These are phyloP conservation scores for Globisporangium cederbergense DNA, from an alignment of 352 stramenopile genomes.

Conservation along the genomic window DNA sequence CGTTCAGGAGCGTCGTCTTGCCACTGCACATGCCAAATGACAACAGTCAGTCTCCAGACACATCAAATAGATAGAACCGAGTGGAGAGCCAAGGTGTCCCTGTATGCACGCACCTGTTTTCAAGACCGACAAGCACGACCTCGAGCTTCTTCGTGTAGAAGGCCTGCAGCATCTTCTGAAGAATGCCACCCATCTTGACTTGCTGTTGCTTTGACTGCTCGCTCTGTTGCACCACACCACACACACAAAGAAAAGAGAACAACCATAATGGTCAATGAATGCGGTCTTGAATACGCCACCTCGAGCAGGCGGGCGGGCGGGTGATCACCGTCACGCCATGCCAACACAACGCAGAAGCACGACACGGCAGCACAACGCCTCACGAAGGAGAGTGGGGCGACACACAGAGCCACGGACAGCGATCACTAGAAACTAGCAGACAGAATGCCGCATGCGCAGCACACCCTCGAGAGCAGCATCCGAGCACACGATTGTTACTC, in stretches of 20 bases:
- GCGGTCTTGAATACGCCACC: too few relatives aligned
- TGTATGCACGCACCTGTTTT: constrained; percentile 83
- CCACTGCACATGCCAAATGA: constrained; percentile 54
- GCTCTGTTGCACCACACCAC: neutral
- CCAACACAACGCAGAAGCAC: neutral
- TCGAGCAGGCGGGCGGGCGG: neutral
- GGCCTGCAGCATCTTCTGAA: constrained; percentile 93
- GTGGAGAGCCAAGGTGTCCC: neutral
- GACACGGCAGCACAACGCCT: too few relatives aligned
- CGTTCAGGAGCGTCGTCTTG: constrained; percentile 96
- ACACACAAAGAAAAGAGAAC: neutral
- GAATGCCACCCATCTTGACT: constrained; percentile 87
- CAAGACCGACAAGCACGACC: constrained; percentile 96
- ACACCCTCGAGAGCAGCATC: neutral
- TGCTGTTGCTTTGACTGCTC: neutral
- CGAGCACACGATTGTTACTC: neutral
- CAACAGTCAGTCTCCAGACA: neutral
- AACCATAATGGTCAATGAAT: neutral
- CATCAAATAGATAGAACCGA: too few relatives aligned
- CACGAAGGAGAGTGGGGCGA: neutral
- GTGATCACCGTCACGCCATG: neutral
- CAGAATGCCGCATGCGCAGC: neutral
- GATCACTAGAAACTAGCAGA: too few relatives aligned
- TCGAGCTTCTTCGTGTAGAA: constrained; percentile 98
- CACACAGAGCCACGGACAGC: neutral